Conservation (phyloP, 2,329 filamentous ascomycete species). For the Macrophomina phaseolina region DNA sequence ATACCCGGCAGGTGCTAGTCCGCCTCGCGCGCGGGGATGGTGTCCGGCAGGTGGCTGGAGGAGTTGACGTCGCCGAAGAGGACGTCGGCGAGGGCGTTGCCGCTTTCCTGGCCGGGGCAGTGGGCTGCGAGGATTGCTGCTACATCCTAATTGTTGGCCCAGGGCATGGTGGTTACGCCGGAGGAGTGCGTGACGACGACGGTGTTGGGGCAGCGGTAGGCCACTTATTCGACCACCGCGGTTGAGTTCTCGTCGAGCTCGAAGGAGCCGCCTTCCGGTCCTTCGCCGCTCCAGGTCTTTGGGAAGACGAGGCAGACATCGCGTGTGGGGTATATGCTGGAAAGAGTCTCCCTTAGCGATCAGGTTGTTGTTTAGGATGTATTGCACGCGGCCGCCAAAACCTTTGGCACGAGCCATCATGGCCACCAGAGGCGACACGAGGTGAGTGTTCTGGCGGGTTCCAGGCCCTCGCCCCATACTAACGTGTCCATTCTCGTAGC, state of each 20-base stretch:
- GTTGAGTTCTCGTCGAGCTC: slow-evolving; percentile 49
- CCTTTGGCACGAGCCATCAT: slow-evolving; percentile 37
- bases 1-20: slow-evolving; percentile 72
- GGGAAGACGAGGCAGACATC: slow-evolving; percentile 40
- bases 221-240: slow-evolving; percentile 46
- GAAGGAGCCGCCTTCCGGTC: slow-evolving; percentile 62
- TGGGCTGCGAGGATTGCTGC: slow-evolving; percentile 46
- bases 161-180: slow-evolving; percentile 36
- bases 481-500: slow-evolving; percentile 48
- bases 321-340: slow-evolving; percentile 50
- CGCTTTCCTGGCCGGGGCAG: slow-evolving; percentile 66
- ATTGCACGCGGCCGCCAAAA: no score
- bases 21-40: slow-evolving; percentile 71
- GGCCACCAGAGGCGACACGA: slow-evolving; percentile 49
- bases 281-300: slow-evolving; percentile 76
- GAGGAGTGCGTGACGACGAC: slow-evolving; percentile 49
- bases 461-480: slow-evolving; percentile 48
- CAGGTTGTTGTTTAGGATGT: no score
- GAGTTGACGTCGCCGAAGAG: slow-evolving; percentile 69
- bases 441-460: slow-evolving; percentile 44
- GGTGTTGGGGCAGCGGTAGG: slow-evolving; percentile 51
- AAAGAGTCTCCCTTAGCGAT: slow-evolving; percentile 72
- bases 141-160: slow-evolving; percentile 48
- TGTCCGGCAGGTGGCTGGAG: slow-evolving; percentile 75
- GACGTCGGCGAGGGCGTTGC: slow-evolving; percentile 66